These are phyloP conservation scores for Trichoderma endophyticum DNA, from an alignment of 2,329 filamentous ascomycete genomes.

Conservation along the genomic window DNA sequence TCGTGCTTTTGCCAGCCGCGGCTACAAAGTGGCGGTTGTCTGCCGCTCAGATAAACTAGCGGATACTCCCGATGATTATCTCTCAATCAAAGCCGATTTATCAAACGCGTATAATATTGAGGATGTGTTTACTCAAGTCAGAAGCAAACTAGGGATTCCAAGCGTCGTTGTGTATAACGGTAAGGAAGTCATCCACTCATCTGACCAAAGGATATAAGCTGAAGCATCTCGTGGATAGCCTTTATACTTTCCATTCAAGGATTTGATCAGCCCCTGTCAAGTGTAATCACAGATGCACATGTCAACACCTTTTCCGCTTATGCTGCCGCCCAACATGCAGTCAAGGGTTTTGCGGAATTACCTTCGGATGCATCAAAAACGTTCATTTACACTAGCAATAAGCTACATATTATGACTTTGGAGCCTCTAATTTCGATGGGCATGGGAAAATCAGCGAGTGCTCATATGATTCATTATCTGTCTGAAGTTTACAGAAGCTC, in stretches of 20 bases:
- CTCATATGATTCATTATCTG: slow-evolving; percentile 12
- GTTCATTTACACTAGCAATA: slow-evolving; percentile 3
- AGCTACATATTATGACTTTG: neutral
- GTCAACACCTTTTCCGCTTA: neutral
- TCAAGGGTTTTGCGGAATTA: neutral
- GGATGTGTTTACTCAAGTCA: neutral
- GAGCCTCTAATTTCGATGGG: slow-evolving; percentile 1
- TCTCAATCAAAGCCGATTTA: neutral
- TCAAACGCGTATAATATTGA: neutral
- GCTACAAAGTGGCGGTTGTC: slow-evolving; percentile 6
- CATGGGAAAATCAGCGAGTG: neutral
- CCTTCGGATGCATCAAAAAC: slow-evolving; percentile 1
- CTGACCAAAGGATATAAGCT: neutral
- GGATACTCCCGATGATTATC: neutral
- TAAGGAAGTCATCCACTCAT: neutral
- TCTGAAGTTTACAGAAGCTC: neutral
- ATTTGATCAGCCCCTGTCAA: neutral
- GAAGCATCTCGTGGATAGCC: neutral
- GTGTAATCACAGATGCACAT: neutral
- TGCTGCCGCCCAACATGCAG: neutral
- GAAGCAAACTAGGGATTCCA: neutral
- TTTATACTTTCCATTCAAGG: neutral
- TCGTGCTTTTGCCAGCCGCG: neutral
- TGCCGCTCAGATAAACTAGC: neutral
- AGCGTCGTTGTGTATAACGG: slow-evolving; percentile 7